Percentiles rank a stretch among this genome's conserved stretches.
phyloP scores from a whole-genome alignment of 257 asterid genomes.

The Thymus quinquecostatus region DNA sequence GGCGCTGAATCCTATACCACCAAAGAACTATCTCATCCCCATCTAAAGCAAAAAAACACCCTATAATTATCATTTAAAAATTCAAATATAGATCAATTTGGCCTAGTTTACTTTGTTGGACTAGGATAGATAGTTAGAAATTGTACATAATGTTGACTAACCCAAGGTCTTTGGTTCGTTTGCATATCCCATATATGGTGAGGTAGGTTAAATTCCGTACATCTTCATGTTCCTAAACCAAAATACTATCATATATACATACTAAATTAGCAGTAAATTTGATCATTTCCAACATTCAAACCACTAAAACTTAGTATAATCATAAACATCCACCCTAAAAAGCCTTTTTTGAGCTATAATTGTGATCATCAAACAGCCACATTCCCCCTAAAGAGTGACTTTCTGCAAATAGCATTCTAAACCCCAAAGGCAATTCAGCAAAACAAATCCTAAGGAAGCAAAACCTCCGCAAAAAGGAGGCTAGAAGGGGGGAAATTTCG shows the following conservation, averaged over 20 bases:
- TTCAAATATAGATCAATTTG: neutral
- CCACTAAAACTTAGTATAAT: neutral
- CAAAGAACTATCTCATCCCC: conserved; percentile 18
- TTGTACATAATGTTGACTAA: neutral
- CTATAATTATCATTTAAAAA: neutral
- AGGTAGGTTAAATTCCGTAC: neutral
- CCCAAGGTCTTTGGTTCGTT: neutral
- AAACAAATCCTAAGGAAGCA: neutral
- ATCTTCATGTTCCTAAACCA: neutral
- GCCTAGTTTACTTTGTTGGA: neutral
- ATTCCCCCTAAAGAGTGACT: conserved; percentile 9
- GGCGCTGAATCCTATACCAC: neutral
- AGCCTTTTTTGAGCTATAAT: conserved; percentile 13
- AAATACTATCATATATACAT: neutral
- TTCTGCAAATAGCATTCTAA: neutral
- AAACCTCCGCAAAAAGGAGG: neutral
- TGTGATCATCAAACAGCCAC: conserved; percentile 21
- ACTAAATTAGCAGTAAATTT: neutral
- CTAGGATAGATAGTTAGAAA: neutral
- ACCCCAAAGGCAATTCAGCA: conserved; percentile 12
- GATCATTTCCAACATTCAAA: neutral
- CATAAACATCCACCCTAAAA: conserved; percentile 1
- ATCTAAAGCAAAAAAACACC: neutral
- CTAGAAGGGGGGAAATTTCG: neutral
- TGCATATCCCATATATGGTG: neutral